These are phyloP conservation scores for Xylaria sp. DNA, from an alignment of 2,329 filamentous ascomycete genomes.

Conservation along the genomic window DNA sequence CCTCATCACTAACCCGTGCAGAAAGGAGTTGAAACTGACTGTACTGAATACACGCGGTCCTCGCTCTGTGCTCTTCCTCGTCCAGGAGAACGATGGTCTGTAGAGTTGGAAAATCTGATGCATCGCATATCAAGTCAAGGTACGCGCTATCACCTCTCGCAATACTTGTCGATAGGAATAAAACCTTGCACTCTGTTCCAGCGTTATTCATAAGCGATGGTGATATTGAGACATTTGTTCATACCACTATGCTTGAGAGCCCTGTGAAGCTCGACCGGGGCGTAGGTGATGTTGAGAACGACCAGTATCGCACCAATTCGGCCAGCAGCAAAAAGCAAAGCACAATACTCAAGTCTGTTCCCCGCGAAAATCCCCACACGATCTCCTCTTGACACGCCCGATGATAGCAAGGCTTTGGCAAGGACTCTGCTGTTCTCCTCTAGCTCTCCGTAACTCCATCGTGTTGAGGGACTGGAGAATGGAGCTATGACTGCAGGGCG, in stretches of 20 bases:
- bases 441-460: not conserved
- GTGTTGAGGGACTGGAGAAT: not conserved
- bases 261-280: not conserved
- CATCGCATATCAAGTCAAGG: not conserved
- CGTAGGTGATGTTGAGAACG: not conserved
- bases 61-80: not conserved
- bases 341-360: not conserved
- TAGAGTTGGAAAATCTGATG: not conserved
- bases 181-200: not conserved
- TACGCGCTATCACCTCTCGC: not conserved
- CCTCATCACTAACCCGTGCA: not conserved
- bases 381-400: not conserved
- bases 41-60: not conserved
- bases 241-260: not conserved
- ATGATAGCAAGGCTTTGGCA: not conserved
- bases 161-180: not conserved
- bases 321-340: not conserved
- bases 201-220: not conserved
- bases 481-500: not conserved
- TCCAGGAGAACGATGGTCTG: not conserved
- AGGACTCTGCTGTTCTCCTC: not conserved
- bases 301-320: constrained; percentile 1
- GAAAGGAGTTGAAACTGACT: not conserved
- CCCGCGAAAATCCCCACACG: not conserved
- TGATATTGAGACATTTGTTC: not conserved